Base-by-base conservation (phyloP, 805 yeast genomes). In the Ascoidea rubescens region DNA sequence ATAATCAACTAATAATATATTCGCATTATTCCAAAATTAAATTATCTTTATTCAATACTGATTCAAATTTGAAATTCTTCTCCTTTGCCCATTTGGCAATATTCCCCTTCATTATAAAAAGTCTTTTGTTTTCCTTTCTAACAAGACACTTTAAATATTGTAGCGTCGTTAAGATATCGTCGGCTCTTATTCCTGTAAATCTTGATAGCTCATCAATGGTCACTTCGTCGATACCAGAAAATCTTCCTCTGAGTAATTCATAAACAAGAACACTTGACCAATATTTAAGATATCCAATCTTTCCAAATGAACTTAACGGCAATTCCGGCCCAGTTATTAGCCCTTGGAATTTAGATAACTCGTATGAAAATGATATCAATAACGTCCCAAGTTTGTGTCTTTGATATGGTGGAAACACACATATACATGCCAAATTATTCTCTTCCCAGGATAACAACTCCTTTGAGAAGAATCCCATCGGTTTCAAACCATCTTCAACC, bases 351-450 rank as follows among this genome's bases (percentile, higher is more conserved):
- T 78, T 69, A 0, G 96, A 87, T 21, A 90, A 64, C 33, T 74
- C 80, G 62, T 91, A 93, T 45, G 95, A 87, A 58, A 88, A 86
- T 55, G 87, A 87, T 14, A 93, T 87, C 45, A 93, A 64, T 8
- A 87, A 69, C 5, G 87, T 79, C 0, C 98, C 99, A 31, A 90
- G 64, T 5, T 79, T 82, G 46, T 75, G 74, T 53, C 87, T 72
- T 64, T 91, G 98, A 63, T 80, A 93, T 2, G 96, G 96, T 0
- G 99, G 99, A 55, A 93, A 86, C 4, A 88, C 80, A 57, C 93
- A 73, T 10, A 93, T 85, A 62, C 98, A 93, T 0, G 97, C 96
- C 45, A 93, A 69, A 62, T 91, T 93, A 64, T 90, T 87, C 50
- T 79, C 74, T 51, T 86, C 91, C 65, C 75, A 74, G 75, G 80